A percentile compares a stretch with the other conserved stretches of the same genome.
phyloP scores from a whole-genome alignment of 306 rosid genomes.

The Begonia peltatifolia region DNA sequence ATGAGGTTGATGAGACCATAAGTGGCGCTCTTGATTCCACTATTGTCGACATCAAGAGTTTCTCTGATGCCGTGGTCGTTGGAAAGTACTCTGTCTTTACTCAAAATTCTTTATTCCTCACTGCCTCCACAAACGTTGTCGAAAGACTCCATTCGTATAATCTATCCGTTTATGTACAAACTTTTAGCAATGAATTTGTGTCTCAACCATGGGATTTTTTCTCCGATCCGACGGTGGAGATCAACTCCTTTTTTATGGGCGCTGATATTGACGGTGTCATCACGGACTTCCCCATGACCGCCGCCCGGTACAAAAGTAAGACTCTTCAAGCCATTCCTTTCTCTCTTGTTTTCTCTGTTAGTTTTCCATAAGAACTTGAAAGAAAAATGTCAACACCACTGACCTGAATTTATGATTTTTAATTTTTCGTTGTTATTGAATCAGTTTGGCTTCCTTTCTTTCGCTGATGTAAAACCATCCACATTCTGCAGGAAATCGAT shows the following conservation, averaged over 20 bases:
- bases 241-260: slow-evolving; percentile 41
- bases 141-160: slow-evolving; percentile 26
- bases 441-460: too few relatives aligned
- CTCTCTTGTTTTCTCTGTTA: not conserved
- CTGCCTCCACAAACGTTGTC: slow-evolving; percentile 19
- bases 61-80: slow-evolving; percentile 61
- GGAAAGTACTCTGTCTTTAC: slow-evolving; percentile 46
- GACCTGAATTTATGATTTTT: too few relatives aligned
- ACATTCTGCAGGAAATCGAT: slow-evolving; percentile 48
- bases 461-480: slow-evolving; percentile 10
- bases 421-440: not conserved
- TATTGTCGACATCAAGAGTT: slow-evolving; percentile 37
- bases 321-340: slow-evolving; percentile 2
- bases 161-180: slow-evolving; percentile 59
- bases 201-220: slow-evolving; percentile 88
- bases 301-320: slow-evolving; percentile 83
- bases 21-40: slow-evolving; percentile 31
- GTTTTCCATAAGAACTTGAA: not conserved
- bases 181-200: slow-evolving; percentile 78
- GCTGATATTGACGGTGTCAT: slow-evolving; percentile 43
- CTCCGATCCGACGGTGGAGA: slow-evolving; percentile 74
- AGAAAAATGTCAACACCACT: too few relatives aligned
- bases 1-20: slow-evolving; percentile 39
- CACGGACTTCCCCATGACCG: slow-evolving; percentile 70
- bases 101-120: slow-evolving; percentile 7